Evolutionary conservation across 2,329 filamentous ascomycete species (phyloP).

Genomic region (Xylariaceae sp.): DNA sequence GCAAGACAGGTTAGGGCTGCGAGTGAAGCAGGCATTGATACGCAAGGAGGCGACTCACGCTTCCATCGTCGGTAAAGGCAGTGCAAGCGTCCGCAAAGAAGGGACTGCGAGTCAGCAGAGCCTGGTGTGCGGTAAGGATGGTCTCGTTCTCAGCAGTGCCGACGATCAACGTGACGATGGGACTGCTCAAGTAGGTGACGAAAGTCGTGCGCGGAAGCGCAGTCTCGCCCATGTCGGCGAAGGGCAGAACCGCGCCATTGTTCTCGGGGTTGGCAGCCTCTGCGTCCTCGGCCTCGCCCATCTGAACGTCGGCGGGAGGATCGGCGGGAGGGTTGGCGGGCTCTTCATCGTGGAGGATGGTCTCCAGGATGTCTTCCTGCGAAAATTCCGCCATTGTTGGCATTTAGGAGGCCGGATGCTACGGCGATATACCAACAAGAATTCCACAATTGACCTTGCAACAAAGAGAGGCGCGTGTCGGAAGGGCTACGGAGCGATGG

Average conservation of each 20-base stretch:
- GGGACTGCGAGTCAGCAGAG: conserved; percentile 66
- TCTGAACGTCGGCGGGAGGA: conserved; percentile 25
- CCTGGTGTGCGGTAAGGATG: conserved; percentile 73
- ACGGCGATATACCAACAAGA: neutral
- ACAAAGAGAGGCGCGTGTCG: conserved; percentile 1
- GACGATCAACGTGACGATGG: conserved; percentile 63
- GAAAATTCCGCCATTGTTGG: conserved; percentile 28
- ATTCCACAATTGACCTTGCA: neutral
- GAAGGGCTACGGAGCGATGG: neutral
- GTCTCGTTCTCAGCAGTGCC: conserved; percentile 55
- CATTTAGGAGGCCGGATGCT: neutral
- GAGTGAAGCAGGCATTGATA: neutral
- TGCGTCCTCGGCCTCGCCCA: conserved; percentile 33
- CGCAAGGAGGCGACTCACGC: conserved; percentile 43
- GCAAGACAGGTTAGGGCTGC: conserved; percentile 6
- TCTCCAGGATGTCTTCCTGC: conserved; percentile 25
- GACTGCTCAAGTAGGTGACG: conserved; percentile 59
- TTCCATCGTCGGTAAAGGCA: conserved; percentile 55
- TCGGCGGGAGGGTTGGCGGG: conserved; percentile 7
- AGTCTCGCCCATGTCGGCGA: conserved; percentile 33
- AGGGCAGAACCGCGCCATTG: conserved; percentile 33
- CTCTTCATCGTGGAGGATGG: conserved; percentile 20
- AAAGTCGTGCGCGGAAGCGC: conserved; percentile 41
- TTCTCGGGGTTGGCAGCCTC: conserved; percentile 24
- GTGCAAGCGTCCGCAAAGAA: conserved; percentile 63